Base-by-base conservation (phyloP, 2,329 filamentous ascomycete species). In the Trichoderma brevicompactum region DNA sequence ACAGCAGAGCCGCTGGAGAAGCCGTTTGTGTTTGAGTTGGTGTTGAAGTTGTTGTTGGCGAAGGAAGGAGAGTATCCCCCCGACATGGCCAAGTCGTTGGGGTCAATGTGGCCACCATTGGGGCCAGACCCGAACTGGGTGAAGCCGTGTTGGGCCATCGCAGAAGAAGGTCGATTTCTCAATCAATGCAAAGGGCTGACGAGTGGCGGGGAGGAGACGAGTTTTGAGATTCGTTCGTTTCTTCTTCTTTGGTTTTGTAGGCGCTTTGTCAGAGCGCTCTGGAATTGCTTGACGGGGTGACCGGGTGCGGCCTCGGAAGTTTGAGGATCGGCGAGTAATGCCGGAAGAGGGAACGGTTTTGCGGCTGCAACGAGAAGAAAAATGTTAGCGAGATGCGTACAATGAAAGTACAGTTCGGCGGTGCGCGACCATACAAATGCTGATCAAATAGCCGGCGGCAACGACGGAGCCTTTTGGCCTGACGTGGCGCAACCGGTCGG, bases 1-100 rank as follows among this genome's bases (percentile, higher is more conserved):
- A 90, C 85, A 10, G 92, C 90, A 67, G 89, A 90, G 66, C 90
- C 90, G 70, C 88, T 89, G 52, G 90, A 89, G 80, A 93, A 97
- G 75, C 86, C 89, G 65, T 87, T 89, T 38, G 85, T 83, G 74
- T 85, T 89, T 72, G 80, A 79, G 68, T 79, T 80, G n/a, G 83
- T 80, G 76, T 89, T 88, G 71, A 84, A 84, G 65, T 85, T 84
- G 61, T 71, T 74, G 65, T 74, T 83, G 65, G 70, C 82, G 71
- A 87, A 91, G 1, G 86, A 84, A 43, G 85, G 82, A 23, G 85
- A 86, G 74, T 84, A 89, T 66, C 82, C 82, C 69, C 83, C 83
- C 13, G 78, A 76, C 87, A 94, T 91, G 71, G 87, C 87, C 66
- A 97, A 84, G 68, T 95, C 92, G 68, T 92, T 94, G 10, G 94